Evolutionary conservation across 1,284 basidiomycete species (phyloP).

Genomic region (Apiotrichum brassicae): DNA sequence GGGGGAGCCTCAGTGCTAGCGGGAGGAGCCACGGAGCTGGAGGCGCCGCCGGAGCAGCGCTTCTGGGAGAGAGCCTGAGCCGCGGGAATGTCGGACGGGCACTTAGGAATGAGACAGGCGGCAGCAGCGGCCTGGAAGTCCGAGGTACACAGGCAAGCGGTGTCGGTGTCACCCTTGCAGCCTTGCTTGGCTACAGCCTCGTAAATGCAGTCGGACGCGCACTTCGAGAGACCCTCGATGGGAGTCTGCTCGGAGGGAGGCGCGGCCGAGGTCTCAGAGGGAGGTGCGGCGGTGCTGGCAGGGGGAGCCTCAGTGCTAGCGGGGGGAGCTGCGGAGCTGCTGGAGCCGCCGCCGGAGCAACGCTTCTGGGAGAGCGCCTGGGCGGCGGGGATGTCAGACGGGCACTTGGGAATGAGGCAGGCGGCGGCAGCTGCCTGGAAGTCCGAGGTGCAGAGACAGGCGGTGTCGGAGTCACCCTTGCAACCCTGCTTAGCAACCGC

Average conservation of each 20-base stretch:
- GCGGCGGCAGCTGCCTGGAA: neutral
- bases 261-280: neutral
- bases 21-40: neutral
- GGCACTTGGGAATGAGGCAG: neutral
- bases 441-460: slow-evolving; percentile 1
- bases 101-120: neutral
- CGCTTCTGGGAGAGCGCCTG: neutral
- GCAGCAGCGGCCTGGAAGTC: neutral
- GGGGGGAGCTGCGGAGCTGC: neutral
- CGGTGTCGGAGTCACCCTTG: neutral
- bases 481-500: neutral
- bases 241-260: neutral
- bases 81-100: neutral
- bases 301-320: neutral
- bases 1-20: neutral
- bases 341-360: neutral
- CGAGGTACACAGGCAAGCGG: slow-evolving; percentile 3
- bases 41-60: neutral
- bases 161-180: slow-evolving; percentile 3
- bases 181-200: neutral
- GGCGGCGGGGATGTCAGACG: slow-evolving; percentile 2
- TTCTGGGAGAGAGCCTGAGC: neutral
- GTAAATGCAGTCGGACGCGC: neutral
- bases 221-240: neutral
- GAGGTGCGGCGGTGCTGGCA: neutral